Evolutionary conservation across 176 grass and related monocot species (phyloP), one percentile per base, ranked within the genome.

Genomic region (Rhynchospora tenuis): DNA sequence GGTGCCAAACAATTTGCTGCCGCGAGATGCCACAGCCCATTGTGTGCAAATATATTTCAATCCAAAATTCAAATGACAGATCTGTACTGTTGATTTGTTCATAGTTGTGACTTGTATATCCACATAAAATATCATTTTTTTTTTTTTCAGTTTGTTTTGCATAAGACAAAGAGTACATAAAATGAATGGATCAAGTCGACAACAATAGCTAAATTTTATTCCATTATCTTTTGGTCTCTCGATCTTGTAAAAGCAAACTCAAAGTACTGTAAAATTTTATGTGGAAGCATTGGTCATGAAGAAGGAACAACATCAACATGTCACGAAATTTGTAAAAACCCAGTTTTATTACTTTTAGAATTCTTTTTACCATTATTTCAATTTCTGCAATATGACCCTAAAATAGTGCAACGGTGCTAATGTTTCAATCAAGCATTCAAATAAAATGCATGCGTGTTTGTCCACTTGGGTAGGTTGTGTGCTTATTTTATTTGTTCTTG

Each of bases 281-380:
- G 70, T 48, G 70, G 7, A 69, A 69, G 65, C 31, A 69, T 69
- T 69, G 70, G 7, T 50, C 33, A 7, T 73, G 70, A 73, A 73
- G 44, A 73, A 59, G n/a, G n/a, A 58, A 47, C 8, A 7, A 86
- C 26, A 87, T 20, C 14, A 5, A n/a, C n/a, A n/a, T n/a, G n/a
- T n/a, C n/a, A n/a, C n/a, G n/a, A n/a, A n/a, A n/a, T n/a, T n/a
- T n/a, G n/a, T n/a, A n/a, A n/a, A n/a, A n/a, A n/a, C 33, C 33
- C 3, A 38, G 33, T 38, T 38, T 38, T 38, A 38, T 38, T 38
- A 38, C 33, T 38, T 38, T 38, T 38, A 38, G 33, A 38, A 38
- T 38, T 38, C 3, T 4, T 4, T 38, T 38, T 38, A 38, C 33
- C 33, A 38, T 38, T 38, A 38, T 38, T 38, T 4, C 33, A 38